These are phyloP conservation scores for Xerocomus potaroensis DNA, from an alignment of 768 basidiomycete genomes.

Conservation along the genomic window DNA sequence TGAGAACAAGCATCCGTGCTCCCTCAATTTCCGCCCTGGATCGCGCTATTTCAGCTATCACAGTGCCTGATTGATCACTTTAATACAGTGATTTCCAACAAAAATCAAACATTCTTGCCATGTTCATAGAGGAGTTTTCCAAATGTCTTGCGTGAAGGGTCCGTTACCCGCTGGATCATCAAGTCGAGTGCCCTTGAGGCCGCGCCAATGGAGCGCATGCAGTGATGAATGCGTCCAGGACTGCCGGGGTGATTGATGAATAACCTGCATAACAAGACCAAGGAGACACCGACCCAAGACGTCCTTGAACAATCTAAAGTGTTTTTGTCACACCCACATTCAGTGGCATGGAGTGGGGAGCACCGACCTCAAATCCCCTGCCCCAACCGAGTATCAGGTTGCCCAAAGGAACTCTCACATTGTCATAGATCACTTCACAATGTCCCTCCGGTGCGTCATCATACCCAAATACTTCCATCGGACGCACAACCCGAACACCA, in stretches of 20 bases:
- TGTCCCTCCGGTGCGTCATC: conserved; percentile 97
- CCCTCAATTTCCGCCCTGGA: conserved; percentile 92
- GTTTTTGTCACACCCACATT: background rate
- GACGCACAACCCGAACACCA: conserved; percentile 87
- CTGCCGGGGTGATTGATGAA: conserved; percentile 34
- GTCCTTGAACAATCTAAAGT: conserved; percentile 85
- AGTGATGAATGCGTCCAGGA: conserved; percentile 94
- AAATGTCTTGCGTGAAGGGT: conserved; percentile 87
- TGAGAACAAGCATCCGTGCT: conserved; percentile 82
- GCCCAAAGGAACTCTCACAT: conserved; percentile 81
- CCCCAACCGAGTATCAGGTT: conserved; percentile 94
- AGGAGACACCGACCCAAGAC: conserved; percentile 64
- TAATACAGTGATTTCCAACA: background rate
- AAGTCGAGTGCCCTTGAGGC: conserved; percentile 82
- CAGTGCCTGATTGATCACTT: conserved; percentile 54
- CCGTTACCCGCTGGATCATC: conserved; percentile 90
- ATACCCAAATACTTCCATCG: conserved; percentile 91
- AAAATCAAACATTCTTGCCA: conserved; percentile 43
- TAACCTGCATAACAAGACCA: background rate
- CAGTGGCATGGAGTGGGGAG: background rate
- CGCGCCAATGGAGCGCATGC: conserved; percentile 94
- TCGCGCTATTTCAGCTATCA: conserved; percentile 86
- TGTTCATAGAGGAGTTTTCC: conserved; percentile 90
- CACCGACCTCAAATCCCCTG: conserved; percentile 79
- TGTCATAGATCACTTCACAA: conserved; percentile 91